Evolutionary conservation across 495 filamentous ascomycete genomes (phyloP).

Genomic region (Aspergillus sclerotioniger): DNA sequence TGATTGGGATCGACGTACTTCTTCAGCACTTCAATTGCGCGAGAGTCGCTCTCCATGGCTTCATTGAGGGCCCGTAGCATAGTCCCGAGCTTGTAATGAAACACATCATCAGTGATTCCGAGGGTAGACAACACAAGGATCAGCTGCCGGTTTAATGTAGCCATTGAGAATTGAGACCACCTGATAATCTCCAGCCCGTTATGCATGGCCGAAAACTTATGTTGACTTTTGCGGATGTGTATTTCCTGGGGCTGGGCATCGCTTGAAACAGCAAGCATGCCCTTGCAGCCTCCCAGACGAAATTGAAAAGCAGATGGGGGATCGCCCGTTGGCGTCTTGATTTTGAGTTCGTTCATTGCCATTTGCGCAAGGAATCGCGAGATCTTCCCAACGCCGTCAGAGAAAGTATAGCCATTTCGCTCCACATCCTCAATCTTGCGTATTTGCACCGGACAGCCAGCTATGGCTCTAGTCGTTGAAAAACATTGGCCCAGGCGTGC

Average conservation of each 20-base stretch:
- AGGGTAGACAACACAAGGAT: slow-evolving; percentile 79
- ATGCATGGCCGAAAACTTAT: slow-evolving; percentile 76
- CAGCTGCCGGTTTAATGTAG: slow-evolving; percentile 84
- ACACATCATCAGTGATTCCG: slow-evolving; percentile 66
- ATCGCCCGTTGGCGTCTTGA: slow-evolving; percentile 42
- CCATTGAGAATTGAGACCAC: slow-evolving; percentile 67
- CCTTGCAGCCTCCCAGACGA: slow-evolving; percentile 87
- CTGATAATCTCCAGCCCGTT: slow-evolving; percentile 81
- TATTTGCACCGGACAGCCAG: slow-evolving; percentile 36
- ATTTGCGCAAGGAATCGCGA: slow-evolving; percentile 72
- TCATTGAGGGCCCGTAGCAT: slow-evolving; percentile 63
- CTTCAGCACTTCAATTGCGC: slow-evolving; percentile 64
- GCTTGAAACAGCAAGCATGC: slow-evolving; percentile 72
- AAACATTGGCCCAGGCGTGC: slow-evolving; percentile 92
- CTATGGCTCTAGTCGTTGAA: slow-evolving; percentile 80
- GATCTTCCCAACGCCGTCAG: slow-evolving; percentile 93
- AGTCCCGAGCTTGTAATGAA: slow-evolving; percentile 60
- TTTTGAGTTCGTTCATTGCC: slow-evolving; percentile 60
- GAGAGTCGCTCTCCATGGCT: slow-evolving; percentile 61
- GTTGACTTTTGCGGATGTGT: slow-evolving; percentile 75
- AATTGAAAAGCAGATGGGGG: slow-evolving; percentile 87
- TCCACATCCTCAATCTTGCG: slow-evolving; percentile 61
- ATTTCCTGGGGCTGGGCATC: slow-evolving; percentile 60
- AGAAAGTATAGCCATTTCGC: slow-evolving; percentile 67
- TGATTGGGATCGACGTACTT: slow-evolving; percentile 84